phyloP scores from a whole-genome alignment of 352 stramenopile genomes.

The Poterioochromonas sp. region DNA sequence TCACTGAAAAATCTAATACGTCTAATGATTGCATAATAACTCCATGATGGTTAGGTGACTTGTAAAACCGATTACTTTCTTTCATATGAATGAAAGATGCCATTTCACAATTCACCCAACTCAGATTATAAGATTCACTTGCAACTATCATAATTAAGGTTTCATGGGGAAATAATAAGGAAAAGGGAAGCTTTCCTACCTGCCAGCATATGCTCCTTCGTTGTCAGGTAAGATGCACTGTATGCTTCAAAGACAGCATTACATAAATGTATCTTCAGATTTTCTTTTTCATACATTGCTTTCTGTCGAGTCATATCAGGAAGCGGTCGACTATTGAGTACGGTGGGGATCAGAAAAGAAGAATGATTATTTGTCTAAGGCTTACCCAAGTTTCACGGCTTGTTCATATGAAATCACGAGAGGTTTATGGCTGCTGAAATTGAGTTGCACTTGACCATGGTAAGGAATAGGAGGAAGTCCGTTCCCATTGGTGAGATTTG shows the following conservation, averaged over 20 bases:
- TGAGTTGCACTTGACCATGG: not conserved
- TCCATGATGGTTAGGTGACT: not conserved
- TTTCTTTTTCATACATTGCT: not conserved
- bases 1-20: conserved; percentile 28
- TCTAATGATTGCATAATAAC: conserved; percentile 23
- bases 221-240: conserved; percentile 16
- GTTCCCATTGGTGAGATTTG: not conserved
- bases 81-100: conserved; percentile 25
- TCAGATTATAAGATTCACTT: not conserved
- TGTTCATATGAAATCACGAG: not conserved
- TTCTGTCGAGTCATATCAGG: not conserved
- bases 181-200: not conserved
- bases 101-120: conserved; percentile 31
- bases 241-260: conserved; percentile 25
- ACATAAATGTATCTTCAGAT: conserved; percentile 21
- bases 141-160: not conserved
- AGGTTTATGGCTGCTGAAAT: not conserved
- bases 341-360: not conserved
- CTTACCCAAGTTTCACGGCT: no score
- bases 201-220: not conserved
- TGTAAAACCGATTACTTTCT: not conserved
- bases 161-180: not conserved
- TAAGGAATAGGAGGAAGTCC: not conserved
- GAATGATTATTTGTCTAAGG: no score
- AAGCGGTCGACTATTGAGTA: not conserved